These are phyloP conservation scores for Ganoderma boninense DNA, from an alignment of 1,284 basidiomycete genomes.

Conservation along the genomic window DNA sequence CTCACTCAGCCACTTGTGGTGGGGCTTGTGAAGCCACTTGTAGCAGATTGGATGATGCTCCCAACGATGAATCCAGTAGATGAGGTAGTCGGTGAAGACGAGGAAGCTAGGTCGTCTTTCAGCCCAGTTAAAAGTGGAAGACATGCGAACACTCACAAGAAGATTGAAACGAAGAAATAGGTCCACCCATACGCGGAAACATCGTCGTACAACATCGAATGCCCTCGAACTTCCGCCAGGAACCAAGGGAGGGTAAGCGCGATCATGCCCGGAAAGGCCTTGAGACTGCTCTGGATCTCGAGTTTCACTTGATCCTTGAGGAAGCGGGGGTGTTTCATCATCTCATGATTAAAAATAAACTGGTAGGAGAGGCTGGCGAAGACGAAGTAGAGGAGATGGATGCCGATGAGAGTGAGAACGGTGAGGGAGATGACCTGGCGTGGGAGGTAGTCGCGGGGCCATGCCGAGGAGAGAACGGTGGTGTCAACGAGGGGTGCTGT, in stretches of 20 bases:
- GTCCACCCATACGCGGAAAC: conserved; percentile 76
- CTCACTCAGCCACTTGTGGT: conserved; percentile 98
- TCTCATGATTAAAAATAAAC: conserved; percentile 94
- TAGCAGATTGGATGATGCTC: conserved; percentile 91
- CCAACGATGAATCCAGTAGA: conserved; percentile 90
- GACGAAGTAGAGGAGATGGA: conserved; percentile 85
- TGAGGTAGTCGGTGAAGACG: conserved; percentile 95
- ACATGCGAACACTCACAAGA: conserved; percentile 59
- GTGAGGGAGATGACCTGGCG: conserved; percentile 85
- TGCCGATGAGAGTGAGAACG: conserved; percentile 82
- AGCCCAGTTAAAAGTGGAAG: neutral
- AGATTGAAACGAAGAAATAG: conserved; percentile 70
- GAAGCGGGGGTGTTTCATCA: conserved; percentile 96
- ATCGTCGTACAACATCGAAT: conserved; percentile 83
- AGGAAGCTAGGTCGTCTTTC: conserved; percentile 70
- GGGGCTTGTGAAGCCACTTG: conserved; percentile 94
- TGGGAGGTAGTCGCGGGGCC: conserved; percentile 82
- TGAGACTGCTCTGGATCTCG: conserved; percentile 84
- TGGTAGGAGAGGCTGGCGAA: conserved; percentile 88
- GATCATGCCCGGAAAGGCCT: conserved; percentile 84
- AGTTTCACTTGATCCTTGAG: conserved; percentile 86
- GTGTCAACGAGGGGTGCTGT: conserved; percentile 36
- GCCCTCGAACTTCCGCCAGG: conserved; percentile 90
- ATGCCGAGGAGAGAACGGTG: conserved; percentile 62
- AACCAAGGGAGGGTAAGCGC: conserved; percentile 94